Evolutionary conservation across 1,284 basidiomycete species (phyloP), one percentile per base, ranked within the genome.

Genomic region (Cutaneotrichosporon arboriforme): DNA sequence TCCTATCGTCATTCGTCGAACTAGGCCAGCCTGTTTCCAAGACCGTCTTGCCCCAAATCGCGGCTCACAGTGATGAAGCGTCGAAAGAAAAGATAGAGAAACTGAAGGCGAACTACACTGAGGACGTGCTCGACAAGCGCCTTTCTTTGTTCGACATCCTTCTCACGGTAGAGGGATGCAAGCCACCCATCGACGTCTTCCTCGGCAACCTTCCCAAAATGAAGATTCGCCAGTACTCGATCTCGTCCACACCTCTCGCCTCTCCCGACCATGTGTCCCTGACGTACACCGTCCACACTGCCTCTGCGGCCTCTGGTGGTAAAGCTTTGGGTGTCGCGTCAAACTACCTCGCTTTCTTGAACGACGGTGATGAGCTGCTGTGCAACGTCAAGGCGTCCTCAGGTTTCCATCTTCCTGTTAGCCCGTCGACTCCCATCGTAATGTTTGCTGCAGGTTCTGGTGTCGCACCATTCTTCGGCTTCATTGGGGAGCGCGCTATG

Each of bases 391-490:
- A 79, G 18, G 72, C 73, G 8, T 78, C 78, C 1, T 59, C 70
- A 15, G 70, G 73, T 17, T 82, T 81, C 77, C 79, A 79, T 63
- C 78, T 77, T 8, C 80, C 80, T 0, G 63, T 70, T 10, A 77
- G 81, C 58, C 76, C 77, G 1, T 49, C 54, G 7, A 63, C 72
- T 14, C 80, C 80, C 3, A 68, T 82, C 35, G 70, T 81, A 18
- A 77, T 81, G 73, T 79, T 80, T 64, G 77, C 76, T 23, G 78
- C 78, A 18, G 81, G 80, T 8, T 76, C 78, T 3, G 80, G 81
- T 0, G 59, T 82, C 20, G 78, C 81, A 8, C 80, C 81, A 1
- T 80, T 82, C 77, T 75, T 79, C 39, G 80, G 79, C 1, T 82
- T 82, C 70, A 70, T 82, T 37, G 78, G 80, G 61, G 80, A 81